Evolutionary conservation across 371 early-diverging fungal genomes (phyloP).

Genomic region (Mucor indicus): DNA sequence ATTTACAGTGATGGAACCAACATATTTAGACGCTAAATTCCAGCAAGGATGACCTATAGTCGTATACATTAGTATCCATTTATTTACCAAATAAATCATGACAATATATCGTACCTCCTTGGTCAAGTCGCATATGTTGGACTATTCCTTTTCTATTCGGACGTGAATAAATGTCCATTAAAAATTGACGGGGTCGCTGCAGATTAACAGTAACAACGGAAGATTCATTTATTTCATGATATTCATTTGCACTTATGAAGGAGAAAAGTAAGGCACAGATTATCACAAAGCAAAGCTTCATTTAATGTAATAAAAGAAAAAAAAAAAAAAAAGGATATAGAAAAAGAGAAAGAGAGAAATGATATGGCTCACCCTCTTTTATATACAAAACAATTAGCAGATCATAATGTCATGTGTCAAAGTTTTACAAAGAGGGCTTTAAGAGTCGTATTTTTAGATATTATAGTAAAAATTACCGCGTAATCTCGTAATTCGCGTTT

Average conservation of each 20-base stretch:
- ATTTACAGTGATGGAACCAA: not conserved
- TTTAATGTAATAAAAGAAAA: too few species aligned
- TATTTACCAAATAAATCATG: too few species aligned
- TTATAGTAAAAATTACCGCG: too few species aligned
- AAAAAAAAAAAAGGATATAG: too few species aligned
- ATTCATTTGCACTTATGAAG: not conserved
- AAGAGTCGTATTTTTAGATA: too few species aligned
- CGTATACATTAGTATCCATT: not conserved
- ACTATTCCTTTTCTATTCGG: not conserved
- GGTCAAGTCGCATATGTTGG: not conserved
- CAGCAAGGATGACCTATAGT: not conserved
- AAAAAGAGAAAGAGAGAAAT: too few species aligned
- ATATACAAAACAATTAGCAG: too few species aligned
- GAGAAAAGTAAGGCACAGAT: not conserved
- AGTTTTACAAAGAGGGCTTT: too few species aligned
- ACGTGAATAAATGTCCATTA: not conserved
- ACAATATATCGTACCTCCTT: too few species aligned
- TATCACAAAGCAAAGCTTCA: not conserved
- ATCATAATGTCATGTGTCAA: too few species aligned
- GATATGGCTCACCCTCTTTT: too few species aligned
- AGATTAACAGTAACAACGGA: not conserved
- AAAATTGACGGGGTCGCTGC: not conserved
- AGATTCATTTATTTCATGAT: not conserved
- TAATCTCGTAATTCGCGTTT: too few species aligned
- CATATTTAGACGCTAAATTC: not conserved